phyloP scores from a whole-genome alignment of 352 stramenopile species.

The Pythium volutum region DNA sequence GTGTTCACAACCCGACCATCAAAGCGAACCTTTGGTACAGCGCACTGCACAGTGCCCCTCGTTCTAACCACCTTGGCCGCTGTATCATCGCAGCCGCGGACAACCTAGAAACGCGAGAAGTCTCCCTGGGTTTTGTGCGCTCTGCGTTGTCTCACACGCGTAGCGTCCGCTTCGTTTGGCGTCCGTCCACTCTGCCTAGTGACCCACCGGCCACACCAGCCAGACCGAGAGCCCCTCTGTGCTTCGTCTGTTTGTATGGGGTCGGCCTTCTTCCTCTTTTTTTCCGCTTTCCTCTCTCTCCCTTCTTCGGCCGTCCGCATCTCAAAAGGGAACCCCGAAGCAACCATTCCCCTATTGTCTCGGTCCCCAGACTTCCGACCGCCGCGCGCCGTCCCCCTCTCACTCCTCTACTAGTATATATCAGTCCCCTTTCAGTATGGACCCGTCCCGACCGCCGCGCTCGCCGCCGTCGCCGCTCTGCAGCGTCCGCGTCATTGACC shows the following conservation, averaged over 20 bases:
- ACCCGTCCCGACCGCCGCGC: conserved; percentile 10
- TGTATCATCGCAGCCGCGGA: not conserved
- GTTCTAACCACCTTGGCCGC: not conserved
- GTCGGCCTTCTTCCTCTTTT: not conserved
- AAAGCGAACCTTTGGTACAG: not conserved
- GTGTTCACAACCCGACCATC: not conserved
- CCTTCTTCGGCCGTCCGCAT: conserved; percentile 1
- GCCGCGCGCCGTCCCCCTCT: not conserved
- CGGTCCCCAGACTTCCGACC: not conserved
- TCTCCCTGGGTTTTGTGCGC: conserved; percentile 5
- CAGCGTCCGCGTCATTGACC: conserved; percentile 80
- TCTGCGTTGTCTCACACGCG: conserved; percentile 7
- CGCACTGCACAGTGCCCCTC: too few relatives aligned
- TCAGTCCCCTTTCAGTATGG: conserved; percentile 11
- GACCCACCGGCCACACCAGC: not conserved
- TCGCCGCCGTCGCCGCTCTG: conserved; percentile 21
- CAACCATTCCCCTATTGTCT: conserved; percentile 6
- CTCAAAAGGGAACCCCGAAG: not conserved
- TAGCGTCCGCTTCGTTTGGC: conserved; percentile 15
- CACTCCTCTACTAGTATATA: not conserved
- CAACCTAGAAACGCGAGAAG: not conserved
- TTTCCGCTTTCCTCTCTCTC: conserved; percentile 8
- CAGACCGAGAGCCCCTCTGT: too few relatives aligned
- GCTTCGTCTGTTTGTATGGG: conserved; percentile 13
- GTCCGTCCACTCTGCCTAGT: conserved; percentile 7